Base-by-base conservation (phyloP, 1,284 basidiomycete genomes). In the Chiua sp. region DNA sequence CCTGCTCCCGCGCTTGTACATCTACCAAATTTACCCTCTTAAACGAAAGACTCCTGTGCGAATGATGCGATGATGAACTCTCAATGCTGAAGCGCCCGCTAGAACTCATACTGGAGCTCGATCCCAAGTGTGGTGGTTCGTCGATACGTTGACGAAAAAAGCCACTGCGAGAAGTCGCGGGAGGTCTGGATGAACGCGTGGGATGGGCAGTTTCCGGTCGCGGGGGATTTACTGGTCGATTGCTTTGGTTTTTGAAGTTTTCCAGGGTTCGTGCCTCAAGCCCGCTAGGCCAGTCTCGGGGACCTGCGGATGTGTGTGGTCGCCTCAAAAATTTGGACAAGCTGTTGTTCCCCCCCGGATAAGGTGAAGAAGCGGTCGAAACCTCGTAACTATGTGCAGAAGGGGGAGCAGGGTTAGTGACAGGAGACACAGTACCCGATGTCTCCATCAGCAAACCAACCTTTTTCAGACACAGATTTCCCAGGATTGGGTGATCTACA, bases 1-100 rank as follows among this genome's bases (percentile, higher is more conserved):
- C 90, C 69, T 86, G 84, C 74, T 92, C 91, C 91, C 91, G 92
- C 62, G 87, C 90, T 59, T 80, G 78, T 65, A 89, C 80, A 30
- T 84, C 70, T 39, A 65, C 59, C 33, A 70, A 66, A 52, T 78
- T 77, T 28, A 74, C 74, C 28, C 58, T 62, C 50, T 72, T 71
- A n/a, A 66, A 63, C 47, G 67, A 57, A 50, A 70, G 62, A 57
- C 62, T 64, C 6, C 49, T 64, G 18, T 46, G 61, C 8, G 53
- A 57, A 22, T 62, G 61, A 47, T 59, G 48, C 23, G 57, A 61
- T 23, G 69, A 73, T n/a, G 69, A 73, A 44, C 74, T 67, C 44
- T 75, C 70, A 51, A 55, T 57, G 53, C 50, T 61, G 49, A 67
- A 60, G 50, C 73, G 73, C 16, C 71, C 65, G 55, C 75, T 59